Evolutionary conservation across 2,329 filamentous ascomycete species (phyloP).

Genomic region (Diaporthe amygdali): DNA sequence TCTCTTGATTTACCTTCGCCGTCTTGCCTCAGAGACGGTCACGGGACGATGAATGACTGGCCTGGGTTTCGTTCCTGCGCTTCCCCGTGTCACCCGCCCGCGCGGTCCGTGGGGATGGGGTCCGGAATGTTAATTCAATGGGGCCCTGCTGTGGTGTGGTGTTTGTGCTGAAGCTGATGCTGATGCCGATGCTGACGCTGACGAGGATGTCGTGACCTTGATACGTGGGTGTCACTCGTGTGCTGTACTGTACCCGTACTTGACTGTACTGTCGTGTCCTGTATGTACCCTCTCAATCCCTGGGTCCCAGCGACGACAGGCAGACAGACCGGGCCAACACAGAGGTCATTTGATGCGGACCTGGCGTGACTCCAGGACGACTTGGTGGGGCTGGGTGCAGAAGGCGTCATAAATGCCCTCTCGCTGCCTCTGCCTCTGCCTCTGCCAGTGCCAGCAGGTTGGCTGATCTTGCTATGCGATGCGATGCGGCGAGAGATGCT

Average conservation of each 20-base stretch:
- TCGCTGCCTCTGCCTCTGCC: not conserved
- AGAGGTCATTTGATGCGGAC: not conserved
- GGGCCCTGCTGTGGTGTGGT: not conserved
- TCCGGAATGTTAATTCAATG: conserved; percentile 4
- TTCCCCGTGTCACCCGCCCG: conserved; percentile 12
- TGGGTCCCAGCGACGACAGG: not conserved
- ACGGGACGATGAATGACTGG: conserved; percentile 19
- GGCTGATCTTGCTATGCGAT: no score
- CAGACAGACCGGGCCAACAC: not conserved
- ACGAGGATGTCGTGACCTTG: not conserved
- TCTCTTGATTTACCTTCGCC: conserved; percentile 5
- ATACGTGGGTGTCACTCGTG: not conserved
- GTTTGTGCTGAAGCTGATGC: not conserved
- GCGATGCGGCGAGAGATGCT: not conserved
- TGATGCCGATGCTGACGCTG: not conserved
- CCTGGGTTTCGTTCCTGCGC: conserved; percentile 23
- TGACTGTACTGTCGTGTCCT: no score
- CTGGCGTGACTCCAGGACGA: not conserved
- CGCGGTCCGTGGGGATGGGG: not conserved
- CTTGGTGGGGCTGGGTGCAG: no score
- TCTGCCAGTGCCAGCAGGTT: no score
- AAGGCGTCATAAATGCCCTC: no score
- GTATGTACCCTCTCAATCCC: not conserved
- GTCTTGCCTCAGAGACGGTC: conserved; percentile 18
- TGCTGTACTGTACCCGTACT: not conserved